Evolutionary conservation across 352 stramenopile genomes (phyloP).

Genomic region (Aphanomyces stellatus): DNA sequence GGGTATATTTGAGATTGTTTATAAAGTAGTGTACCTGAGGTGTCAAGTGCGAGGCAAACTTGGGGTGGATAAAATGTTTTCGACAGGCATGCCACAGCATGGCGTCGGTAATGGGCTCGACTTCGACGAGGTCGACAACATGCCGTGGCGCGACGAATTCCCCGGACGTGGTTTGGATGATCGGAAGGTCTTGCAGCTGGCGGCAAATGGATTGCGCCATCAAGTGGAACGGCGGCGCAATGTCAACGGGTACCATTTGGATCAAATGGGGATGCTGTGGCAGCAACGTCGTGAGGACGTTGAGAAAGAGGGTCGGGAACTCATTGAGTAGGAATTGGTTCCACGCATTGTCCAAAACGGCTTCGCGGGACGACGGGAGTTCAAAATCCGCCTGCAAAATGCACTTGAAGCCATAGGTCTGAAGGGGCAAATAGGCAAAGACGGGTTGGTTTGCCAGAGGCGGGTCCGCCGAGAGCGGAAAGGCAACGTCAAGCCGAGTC

Average conservation of each 20-base stretch:
- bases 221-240: conserved; percentile 10
- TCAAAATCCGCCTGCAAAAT: conserved; percentile 84
- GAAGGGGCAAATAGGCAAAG: conserved; percentile 74
- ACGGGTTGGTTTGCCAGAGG: conserved; percentile 43
- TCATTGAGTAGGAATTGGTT: conserved; percentile 82
- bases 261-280: conserved; percentile 19
- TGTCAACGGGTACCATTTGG: not conserved
- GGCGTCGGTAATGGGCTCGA: not conserved
- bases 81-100: not conserved
- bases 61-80: not conserved
- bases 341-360: conserved; percentile 78
- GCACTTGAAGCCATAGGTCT: conserved; percentile 76
- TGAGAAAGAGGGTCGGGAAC: conserved; percentile 42
- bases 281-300: conserved; percentile 5
- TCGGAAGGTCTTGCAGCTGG: not conserved
- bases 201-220: not conserved
- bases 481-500: conserved; percentile 7
- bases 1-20: no score
- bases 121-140: not conserved
- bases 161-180: conserved; percentile 2
- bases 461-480: not conserved
- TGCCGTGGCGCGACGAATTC: not conserved
- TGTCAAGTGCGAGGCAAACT: not conserved
- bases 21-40: not conserved
- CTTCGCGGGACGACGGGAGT: conserved; percentile 75